Conservation (phyloP, 129 eudicot species). For the Logfia minima region DNA sequence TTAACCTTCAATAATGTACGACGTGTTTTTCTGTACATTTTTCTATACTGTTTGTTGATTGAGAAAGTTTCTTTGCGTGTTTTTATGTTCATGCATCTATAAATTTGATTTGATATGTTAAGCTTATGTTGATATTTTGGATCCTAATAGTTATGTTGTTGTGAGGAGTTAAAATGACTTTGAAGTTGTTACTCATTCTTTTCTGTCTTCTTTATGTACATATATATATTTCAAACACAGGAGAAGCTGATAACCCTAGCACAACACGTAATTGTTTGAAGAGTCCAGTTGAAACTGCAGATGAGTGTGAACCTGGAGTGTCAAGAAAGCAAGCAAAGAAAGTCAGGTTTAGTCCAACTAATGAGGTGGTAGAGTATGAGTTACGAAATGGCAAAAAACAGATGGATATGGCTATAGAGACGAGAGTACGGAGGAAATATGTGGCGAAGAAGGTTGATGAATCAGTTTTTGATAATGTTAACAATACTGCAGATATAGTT, state of each 20-base stretch:
- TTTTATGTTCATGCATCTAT: no score
- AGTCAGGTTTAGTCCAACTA: slow-evolving; percentile 73
- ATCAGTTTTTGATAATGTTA: slow-evolving; percentile 29
- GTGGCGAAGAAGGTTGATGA: slow-evolving; percentile 11
- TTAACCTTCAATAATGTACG: background rate
- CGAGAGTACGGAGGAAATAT: slow-evolving; percentile 23
- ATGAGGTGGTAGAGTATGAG: slow-evolving; percentile 50
- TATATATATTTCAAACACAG: slow-evolving; percentile 17
- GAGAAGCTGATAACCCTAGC: slow-evolving; percentile 34
- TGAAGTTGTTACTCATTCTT: background rate
- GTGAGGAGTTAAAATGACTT: background rate
- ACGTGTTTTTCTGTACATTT: background rate
- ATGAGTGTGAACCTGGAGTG: slow-evolving; percentile 40
- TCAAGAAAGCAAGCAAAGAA: slow-evolving; percentile 56
- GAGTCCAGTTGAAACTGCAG: slow-evolving; percentile 32
- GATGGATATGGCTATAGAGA: slow-evolving; percentile 4
- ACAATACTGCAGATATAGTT: slow-evolving; percentile 1
- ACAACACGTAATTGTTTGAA: slow-evolving; percentile 46
- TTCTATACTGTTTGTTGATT: background rate
- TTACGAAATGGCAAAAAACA: slow-evolving; percentile 25
- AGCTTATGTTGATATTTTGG: background rate
- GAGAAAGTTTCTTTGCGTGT: background rate
- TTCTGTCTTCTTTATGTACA: background rate
- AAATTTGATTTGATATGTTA: background rate
- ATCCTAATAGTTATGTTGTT: background rate